These are phyloP conservation scores for Tremellales sp. DNA, from an alignment of 1,284 basidiomycete genomes.

Conservation along the genomic window DNA sequence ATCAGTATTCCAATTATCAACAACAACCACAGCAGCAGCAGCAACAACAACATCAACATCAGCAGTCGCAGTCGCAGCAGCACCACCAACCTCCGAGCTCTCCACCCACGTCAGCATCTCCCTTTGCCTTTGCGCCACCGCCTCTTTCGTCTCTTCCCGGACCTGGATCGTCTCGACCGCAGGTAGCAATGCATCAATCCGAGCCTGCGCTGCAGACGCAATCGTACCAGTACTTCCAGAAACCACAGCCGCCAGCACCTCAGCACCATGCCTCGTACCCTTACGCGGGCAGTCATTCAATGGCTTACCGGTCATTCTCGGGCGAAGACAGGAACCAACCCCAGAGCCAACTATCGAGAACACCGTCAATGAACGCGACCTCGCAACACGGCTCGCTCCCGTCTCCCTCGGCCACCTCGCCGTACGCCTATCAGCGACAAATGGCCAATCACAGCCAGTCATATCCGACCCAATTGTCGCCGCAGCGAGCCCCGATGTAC, in stretches of 20 bases:
- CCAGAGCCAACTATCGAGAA: conserved; percentile 15
- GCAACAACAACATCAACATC: conserved; percentile 13
- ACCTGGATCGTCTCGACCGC: conserved; percentile 23
- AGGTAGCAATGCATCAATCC: conserved; percentile 29
- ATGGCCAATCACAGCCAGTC: neutral
- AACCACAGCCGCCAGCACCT: conserved; percentile 8
- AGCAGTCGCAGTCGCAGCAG: conserved; percentile 13
- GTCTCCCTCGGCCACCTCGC: neutral
- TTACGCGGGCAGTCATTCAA: conserved; percentile 26
- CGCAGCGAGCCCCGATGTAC: conserved; percentile 5
- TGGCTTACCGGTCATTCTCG: conserved; percentile 38
- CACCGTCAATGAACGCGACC: conserved; percentile 17
- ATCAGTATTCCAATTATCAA: neutral
- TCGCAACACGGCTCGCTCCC: conserved; percentile 1
- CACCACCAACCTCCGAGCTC: conserved; percentile 18
- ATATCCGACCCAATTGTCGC: conserved; percentile 9
- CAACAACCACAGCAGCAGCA: neutral
- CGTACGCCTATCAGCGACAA: conserved; percentile 3
- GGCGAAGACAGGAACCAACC: conserved; percentile 29
- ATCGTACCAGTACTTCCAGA: conserved; percentile 21
- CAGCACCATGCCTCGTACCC: conserved; percentile 17
- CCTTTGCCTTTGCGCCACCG: conserved; percentile 44
- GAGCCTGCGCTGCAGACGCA: conserved; percentile 23
- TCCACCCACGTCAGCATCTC: conserved; percentile 34
- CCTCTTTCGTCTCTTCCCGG: conserved; percentile 29